Base-by-base conservation (phyloP, 2,329 filamentous ascomycete species). In the Domatiomyces catenatus region DNA sequence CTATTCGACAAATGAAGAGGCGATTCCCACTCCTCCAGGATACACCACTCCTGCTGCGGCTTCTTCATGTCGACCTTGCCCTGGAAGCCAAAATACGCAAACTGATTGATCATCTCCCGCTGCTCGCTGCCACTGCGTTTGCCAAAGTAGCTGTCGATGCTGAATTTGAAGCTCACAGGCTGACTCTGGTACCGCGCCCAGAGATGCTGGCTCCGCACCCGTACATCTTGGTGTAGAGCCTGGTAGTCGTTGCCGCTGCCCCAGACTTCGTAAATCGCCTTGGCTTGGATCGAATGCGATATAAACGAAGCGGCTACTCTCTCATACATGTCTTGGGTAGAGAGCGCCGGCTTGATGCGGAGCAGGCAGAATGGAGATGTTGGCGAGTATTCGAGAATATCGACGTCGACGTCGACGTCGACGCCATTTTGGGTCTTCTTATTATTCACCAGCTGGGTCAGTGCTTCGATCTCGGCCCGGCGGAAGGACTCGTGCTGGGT, bases 401-500 rank as follows among this genome's bases (percentile, higher is more conserved):
- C 75, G 48, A 95, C 63, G 20, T 82, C 67, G 36, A 92, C 71
- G 42, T 3, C 42, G 3, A 19, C 42, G 3, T 8, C 19, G 43
- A 5, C 43, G 19, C 19, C 8, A 26, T 22, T 8, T 10, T 26
- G 7, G 15, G 20, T 22, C 2, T 22, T 19, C 8, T 20, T 22
- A 17, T 15, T 10, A 18, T 44, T 47, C 90, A 64, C 8, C 79
- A 70, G 3, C 87, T 88, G 46, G 6, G 54, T 48, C 18, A 98
- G 72, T 20, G 92, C 81, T 61, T 90, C 72, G 12, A 94, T 76
- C 67, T 98, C 92, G 2, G 89, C 79, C 50, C 80, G 73, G 42
- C 90, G 83, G 64, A 98, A 98, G n/a, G 79, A 83, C 70, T 95
- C 87, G 66, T 96, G 89, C 52, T 77, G 74, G 67, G 96, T 92